Conservation (phyloP, 164 flowering plant genomes). For the Vitis rupestris region DNA sequence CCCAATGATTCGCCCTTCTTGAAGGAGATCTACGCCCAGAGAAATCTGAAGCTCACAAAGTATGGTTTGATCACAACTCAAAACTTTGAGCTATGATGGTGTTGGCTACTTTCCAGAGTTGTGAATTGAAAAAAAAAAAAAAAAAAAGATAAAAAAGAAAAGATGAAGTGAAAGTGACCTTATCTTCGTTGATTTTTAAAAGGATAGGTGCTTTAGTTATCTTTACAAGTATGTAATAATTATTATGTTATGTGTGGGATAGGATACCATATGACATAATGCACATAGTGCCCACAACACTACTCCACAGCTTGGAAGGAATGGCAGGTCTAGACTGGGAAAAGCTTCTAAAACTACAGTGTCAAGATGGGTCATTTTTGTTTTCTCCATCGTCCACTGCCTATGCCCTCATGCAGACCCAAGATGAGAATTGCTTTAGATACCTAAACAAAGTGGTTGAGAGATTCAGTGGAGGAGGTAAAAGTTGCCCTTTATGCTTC, state of each 20-base stretch:
- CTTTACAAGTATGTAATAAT: slow-evolving; percentile 4
- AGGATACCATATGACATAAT: slow-evolving; percentile 89
- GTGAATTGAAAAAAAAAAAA: too few species aligned
- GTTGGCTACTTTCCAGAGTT: neutral
- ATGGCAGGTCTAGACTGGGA: slow-evolving; percentile 82
- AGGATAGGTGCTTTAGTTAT: neutral
- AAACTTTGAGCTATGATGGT: slow-evolving; percentile 3
- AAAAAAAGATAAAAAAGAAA: neutral
- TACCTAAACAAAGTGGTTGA: slow-evolving; percentile 54
- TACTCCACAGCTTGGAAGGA: slow-evolving; percentile 93
- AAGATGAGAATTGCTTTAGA: slow-evolving; percentile 57
- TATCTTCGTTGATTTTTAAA: slow-evolving; percentile 1
- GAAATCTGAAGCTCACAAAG: slow-evolving; percentile 70
- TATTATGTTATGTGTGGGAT: slow-evolving; percentile 12
- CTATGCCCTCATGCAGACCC: slow-evolving; percentile 79
- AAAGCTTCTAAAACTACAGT: slow-evolving; percentile 68
- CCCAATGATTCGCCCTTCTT: slow-evolving; percentile 54
- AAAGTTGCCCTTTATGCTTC: neutral
- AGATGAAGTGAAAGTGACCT: neutral
- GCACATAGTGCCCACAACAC: slow-evolving; percentile 78
- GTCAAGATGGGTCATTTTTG: slow-evolving; percentile 83
- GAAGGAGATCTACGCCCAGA: slow-evolving; percentile 54
- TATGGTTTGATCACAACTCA: slow-evolving; percentile 13
- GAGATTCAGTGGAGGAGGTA: slow-evolving; percentile 96
- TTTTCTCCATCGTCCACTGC: slow-evolving; percentile 97